Evolutionary conservation across 257 asterid genomes (phyloP).

Genomic region (Cruciata laevipes): DNA sequence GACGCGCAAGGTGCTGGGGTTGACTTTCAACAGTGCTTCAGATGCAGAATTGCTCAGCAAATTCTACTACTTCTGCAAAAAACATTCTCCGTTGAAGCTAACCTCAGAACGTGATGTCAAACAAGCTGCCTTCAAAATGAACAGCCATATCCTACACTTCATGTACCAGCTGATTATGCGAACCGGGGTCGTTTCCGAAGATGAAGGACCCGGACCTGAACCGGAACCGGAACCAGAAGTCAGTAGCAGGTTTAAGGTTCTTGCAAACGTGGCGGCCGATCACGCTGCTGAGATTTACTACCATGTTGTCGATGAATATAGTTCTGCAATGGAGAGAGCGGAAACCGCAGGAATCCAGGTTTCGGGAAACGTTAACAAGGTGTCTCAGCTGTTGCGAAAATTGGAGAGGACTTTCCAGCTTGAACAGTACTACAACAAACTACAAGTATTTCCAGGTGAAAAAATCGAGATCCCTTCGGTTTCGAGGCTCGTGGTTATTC

Average conservation of each 20-base stretch:
- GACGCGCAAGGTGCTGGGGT: too few species aligned
- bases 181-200: too few species aligned
- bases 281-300: neutral
- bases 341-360: neutral
- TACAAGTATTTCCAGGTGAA: neutral
- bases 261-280: neutral
- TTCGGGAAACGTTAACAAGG: neutral
- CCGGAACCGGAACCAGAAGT: neutral
- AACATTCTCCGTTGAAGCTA: too few species aligned
- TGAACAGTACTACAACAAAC: too few species aligned
- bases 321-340: neutral
- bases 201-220: too few species aligned
- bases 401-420: neutral
- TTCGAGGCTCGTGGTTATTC: neutral
- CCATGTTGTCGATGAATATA: neutral
- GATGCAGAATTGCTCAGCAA: too few species aligned
- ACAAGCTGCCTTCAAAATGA: too few species aligned
- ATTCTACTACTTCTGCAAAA: too few species aligned
- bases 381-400: neutral
- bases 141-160: too few species aligned
- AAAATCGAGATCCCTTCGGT: constrained; percentile 2
- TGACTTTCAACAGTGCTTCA: too few species aligned
- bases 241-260: neutral
- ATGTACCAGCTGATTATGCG: too few species aligned
- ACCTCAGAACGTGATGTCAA: too few species aligned